A percentile compares a stretch with the other conserved stretches of the same genome.
These are phyloP conservation scores for Ganoderma sp. DNA, from an alignment of 1,284 basidiomycete species.

Conservation along the genomic window DNA sequence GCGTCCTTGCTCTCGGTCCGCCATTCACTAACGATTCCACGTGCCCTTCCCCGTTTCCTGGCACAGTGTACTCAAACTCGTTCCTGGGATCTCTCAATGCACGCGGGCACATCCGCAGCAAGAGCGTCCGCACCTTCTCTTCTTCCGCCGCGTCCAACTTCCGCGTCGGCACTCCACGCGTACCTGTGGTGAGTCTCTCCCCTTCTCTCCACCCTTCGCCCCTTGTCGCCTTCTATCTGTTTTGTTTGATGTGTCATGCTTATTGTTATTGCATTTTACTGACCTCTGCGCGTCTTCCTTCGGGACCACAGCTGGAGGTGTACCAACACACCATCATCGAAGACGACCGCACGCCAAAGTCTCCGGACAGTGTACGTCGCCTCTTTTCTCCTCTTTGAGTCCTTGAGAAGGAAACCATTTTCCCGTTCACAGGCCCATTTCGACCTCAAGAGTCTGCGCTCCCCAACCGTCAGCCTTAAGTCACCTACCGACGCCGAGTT, in stretches of 20 bases:
- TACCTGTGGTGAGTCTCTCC: constrained; percentile 20
- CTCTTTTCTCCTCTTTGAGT: background rate
- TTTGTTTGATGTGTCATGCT: background rate
- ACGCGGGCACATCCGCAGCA: constrained; percentile 29
- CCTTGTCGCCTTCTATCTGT: background rate
- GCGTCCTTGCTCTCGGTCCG: no score
- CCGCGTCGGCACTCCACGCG: constrained; percentile 16
- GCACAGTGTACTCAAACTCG: constrained; percentile 30
- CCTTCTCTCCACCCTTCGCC: background rate
- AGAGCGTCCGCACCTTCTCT: constrained; percentile 21
- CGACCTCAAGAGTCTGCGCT: constrained; percentile 15
- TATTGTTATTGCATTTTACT: background rate
- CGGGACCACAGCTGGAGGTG: constrained; percentile 15
- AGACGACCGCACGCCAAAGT: constrained; percentile 15
- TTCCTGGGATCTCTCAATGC: constrained; percentile 31
- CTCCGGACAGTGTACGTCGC: constrained; percentile 13
- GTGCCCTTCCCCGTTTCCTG: background rate
- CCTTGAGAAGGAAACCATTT: background rate
- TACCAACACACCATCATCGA: constrained; percentile 22
- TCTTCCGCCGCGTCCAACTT: constrained; percentile 11
- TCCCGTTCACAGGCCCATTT: constrained; percentile 2
- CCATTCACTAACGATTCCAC: background rate
- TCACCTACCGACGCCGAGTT: constrained; percentile 4
- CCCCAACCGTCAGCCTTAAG: constrained; percentile 9
- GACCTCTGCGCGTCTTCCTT: background rate